A percentile compares a stretch with the other conserved stretches of the same genome.
Conservation (phyloP, 2,329 filamentous ascomycete species). For the Pestalotiopsis sp. region DNA sequence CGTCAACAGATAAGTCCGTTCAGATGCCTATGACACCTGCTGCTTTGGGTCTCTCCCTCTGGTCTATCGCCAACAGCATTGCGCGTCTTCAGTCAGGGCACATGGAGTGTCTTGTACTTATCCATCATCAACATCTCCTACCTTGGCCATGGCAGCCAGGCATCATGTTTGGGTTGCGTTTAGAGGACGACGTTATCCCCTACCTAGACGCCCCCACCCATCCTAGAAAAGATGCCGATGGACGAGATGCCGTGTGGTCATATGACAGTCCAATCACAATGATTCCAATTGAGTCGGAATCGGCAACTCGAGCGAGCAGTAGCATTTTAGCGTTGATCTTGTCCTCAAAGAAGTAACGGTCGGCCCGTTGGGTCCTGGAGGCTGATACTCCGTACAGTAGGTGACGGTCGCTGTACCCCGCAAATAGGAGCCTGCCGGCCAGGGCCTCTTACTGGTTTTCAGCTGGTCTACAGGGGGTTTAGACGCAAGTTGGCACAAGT, state of each 20-base stretch:
- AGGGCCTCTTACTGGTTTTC: not conserved
- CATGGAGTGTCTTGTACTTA: not conserved
- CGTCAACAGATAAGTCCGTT: not conserved
- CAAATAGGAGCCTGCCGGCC: not conserved
- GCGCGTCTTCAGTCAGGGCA: not conserved
- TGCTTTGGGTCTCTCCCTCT: not conserved
- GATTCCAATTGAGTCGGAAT: constrained; percentile 7
- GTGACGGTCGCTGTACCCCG: not conserved
- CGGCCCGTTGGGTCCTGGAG: not conserved
- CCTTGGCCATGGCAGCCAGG: not conserved
- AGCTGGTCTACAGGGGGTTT: not conserved
- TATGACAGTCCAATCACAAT: not conserved
- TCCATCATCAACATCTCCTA: not conserved
- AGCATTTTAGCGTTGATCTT: not conserved
- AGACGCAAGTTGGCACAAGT: not conserved
- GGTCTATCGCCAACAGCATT: not conserved
- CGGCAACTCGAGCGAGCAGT: not conserved
- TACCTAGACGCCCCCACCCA: not conserved
- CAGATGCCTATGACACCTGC: not conserved
- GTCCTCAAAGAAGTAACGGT: not conserved
- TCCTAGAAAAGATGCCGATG: constrained; percentile 1
- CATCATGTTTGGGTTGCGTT: not conserved
- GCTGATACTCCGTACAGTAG: not conserved
- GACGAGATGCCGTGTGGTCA: not conserved
- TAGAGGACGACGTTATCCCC: not conserved